phyloP scores from a whole-genome alignment of 192 early-diverging fungal genomes.

The Pilaira anomala region DNA sequence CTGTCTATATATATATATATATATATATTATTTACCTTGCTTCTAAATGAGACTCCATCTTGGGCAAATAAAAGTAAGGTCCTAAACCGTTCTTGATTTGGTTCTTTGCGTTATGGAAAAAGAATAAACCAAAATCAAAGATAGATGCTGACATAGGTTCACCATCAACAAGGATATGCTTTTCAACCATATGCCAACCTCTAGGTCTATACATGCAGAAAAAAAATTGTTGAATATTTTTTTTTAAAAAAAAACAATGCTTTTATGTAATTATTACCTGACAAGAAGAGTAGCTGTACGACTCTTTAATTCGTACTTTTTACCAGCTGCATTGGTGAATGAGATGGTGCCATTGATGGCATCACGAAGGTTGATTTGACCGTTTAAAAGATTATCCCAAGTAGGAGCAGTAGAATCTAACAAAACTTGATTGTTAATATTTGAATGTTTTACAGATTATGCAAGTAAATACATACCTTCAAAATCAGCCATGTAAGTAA shows the following conservation, averaged over 20 bases:
- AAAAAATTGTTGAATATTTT: background rate
- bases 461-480: conserved; percentile 49
- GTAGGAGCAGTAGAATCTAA: conserved; percentile 93
- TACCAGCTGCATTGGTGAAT: conserved; percentile 86
- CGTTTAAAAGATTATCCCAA: conserved; percentile 86
- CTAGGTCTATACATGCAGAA: conserved; percentile 61
- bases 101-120: conserved; percentile 94
- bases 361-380: conserved; percentile 92
- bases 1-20: background rate
- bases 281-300: conserved; percentile 89
- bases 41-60: conserved; percentile 96
- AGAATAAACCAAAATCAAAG: conserved; percentile 97
- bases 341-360: conserved; percentile 82
- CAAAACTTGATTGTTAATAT: conserved; percentile 7
- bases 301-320: conserved; percentile 88
- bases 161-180: conserved; percentile 88
- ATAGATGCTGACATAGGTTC: conserved; percentile 88
- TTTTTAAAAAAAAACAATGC: background rate
- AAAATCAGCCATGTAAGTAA: conserved; percentile 97
- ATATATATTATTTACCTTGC: conserved; percentile 43
- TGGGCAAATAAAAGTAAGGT: conserved; percentile 97
- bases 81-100: conserved; percentile 78
- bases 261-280: conserved; percentile 43
- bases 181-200: conserved; percentile 98
- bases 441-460: background rate